These are phyloP conservation scores for Blastomyces gilchristii DNA, from an alignment of 2,329 filamentous ascomycete species.

Conservation along the genomic window DNA sequence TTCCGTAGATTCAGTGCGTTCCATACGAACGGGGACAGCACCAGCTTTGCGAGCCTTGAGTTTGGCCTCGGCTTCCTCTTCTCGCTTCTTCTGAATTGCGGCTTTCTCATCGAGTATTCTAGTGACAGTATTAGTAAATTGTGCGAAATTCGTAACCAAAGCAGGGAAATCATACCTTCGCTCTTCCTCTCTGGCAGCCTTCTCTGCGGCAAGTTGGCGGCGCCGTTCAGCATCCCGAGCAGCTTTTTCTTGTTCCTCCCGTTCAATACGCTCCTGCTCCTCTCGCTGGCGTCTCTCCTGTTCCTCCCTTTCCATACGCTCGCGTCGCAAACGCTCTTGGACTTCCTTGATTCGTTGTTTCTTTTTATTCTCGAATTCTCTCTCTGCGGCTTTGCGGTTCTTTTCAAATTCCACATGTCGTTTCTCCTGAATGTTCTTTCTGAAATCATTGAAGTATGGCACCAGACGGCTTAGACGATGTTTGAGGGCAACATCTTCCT, in stretches of 20 bases:
- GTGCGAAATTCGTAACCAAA: background rate
- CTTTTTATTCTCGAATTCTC: constrained; percentile 88
- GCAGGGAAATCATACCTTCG: constrained; percentile 40
- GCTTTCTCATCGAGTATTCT: constrained; percentile 55
- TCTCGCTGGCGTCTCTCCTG: constrained; percentile 67
- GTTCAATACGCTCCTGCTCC: constrained; percentile 70
- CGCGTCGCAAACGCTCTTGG: constrained; percentile 68
- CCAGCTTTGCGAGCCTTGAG: constrained; percentile 56
- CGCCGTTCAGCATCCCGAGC: constrained; percentile 70
- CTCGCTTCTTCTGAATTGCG: constrained; percentile 62
- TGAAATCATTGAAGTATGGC: constrained; percentile 73
- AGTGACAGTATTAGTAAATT: constrained; percentile 27
- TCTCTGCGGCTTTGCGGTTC: constrained; percentile 80
- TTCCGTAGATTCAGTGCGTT: constrained; percentile 40
- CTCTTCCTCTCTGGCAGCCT: constrained; percentile 48
- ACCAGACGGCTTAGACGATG: constrained; percentile 80
- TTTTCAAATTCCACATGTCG: constrained; percentile 94
- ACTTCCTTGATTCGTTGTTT: constrained; percentile 77
- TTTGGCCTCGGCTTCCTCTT: constrained; percentile 77
- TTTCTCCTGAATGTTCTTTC: constrained; percentile 69
- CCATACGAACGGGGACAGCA: constrained; percentile 27
- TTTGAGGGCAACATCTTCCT: constrained; percentile 85
- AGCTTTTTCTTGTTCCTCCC: constrained; percentile 78
- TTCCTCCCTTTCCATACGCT: constrained; percentile 77
- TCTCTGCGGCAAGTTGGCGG: constrained; percentile 62